These are phyloP conservation scores for Fusarium sp. DNA, from an alignment of 2,329 filamentous ascomycete genomes.

Conservation along the genomic window DNA sequence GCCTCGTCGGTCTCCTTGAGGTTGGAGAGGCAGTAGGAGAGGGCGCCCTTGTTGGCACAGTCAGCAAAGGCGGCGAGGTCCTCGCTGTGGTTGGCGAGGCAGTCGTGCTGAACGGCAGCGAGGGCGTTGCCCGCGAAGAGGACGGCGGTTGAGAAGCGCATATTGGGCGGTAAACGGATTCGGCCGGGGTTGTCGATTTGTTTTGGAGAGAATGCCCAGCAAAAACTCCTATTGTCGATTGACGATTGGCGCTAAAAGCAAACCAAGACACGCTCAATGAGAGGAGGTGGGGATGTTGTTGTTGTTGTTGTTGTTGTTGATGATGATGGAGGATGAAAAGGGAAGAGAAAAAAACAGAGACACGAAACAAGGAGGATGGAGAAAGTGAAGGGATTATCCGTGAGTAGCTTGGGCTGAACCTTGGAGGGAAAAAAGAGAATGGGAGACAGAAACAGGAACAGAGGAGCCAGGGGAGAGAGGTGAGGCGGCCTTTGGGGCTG, in stretches of 20 bases:
- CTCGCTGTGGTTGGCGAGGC: constrained; percentile 51
- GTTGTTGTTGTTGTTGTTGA: constrained; percentile 3
- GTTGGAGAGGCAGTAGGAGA: constrained; percentile 55
- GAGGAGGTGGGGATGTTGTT: constrained; percentile 7
- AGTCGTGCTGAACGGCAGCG: constrained; percentile 49
- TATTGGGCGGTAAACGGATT: constrained; percentile 24
- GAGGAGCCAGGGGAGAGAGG: constrained; percentile 24
- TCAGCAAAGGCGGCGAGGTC: constrained; percentile 53
- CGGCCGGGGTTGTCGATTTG: constrained; percentile 1
- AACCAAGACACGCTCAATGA: constrained; percentile 35
- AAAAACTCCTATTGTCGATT: constrained; percentile 32
- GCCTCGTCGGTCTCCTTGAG: constrained; percentile 45
- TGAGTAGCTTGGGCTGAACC: constrained; percentile 29
- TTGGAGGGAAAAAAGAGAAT: constrained; percentile 12
- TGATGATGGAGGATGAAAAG: neutral
- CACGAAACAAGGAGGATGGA: constrained; percentile 29
- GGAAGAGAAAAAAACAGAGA: constrained; percentile 9
- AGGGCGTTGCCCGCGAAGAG: constrained; percentile 49
- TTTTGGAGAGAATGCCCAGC: constrained; percentile 36
- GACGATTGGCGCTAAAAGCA: constrained; percentile 3
- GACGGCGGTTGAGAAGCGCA: constrained; percentile 48
- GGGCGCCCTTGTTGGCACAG: constrained; percentile 55
- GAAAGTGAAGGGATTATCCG: constrained; percentile 37
- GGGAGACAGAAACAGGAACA: neutral
- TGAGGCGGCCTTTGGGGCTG: constrained; percentile 35